Conservation (phyloP, 2,329 filamentous ascomycete genomes). For the Colletotrichum karsti region DNA sequence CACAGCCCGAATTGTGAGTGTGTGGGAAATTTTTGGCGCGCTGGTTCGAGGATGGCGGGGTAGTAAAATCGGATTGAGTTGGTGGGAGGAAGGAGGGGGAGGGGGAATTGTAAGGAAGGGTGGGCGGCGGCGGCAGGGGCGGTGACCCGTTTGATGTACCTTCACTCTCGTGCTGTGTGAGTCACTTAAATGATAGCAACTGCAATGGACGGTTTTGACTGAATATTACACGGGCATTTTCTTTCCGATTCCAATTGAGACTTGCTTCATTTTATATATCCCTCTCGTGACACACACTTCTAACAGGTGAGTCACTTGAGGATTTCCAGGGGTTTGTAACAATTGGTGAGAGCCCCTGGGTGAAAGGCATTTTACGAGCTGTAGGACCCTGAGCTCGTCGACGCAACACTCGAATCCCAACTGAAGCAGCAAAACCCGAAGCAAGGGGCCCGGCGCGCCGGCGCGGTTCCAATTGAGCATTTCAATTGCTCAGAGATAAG, state of each 20-base stretch:
- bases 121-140: neutral
- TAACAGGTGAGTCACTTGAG: neutral
- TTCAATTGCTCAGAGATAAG: constrained; percentile 29
- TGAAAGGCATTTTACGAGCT: no score
- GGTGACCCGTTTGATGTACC: constrained; percentile 9
- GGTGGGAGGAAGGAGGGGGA: constrained; percentile 10
- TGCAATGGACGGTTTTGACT: no score
- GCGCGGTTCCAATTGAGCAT: constrained; percentile 18
- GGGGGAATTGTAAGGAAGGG: neutral
- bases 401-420: no score
- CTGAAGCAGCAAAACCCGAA: neutral
- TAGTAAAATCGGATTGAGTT: constrained; percentile 29
- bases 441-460: neutral
- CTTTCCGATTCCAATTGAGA: neutral
- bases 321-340: neutral
- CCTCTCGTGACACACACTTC: neutral
- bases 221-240: neutral
- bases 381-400: no score
- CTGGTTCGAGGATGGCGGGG: constrained; percentile 28
- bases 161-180: constrained; percentile 1
- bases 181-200: constrained; percentile 9
- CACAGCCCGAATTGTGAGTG: neutral
- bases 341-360: neutral
- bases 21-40: constrained; percentile 28
- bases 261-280: neutral